Base-by-base conservation (phyloP, 2,329 filamentous ascomycete genomes). In the Aspergillus puulaauensis region DNA sequence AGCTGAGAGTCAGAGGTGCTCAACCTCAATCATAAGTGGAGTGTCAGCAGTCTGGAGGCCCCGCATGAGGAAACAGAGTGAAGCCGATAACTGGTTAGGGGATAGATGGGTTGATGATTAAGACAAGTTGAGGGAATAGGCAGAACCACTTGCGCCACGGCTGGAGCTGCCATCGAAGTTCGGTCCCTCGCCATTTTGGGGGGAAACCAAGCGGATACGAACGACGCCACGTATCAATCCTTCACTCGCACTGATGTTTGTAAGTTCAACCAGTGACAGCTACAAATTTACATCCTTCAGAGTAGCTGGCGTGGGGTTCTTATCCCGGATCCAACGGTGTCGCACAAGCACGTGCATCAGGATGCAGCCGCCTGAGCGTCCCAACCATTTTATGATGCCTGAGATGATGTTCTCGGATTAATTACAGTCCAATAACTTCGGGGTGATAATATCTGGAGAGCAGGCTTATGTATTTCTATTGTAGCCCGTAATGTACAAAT, bases 401-500 rank as follows among this genome's bases (percentile, higher is more conserved):
- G 14, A 37, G 33, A 37, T 15, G 35, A n/a, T 37, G 35, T n/a
- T 6, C 6, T 5, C 6, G 12, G 14, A 37, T n/a, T 14, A 37
- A 37, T 12, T 14, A n/a, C 35, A 37, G 6, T 7, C 15, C 6
- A n/a, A 37, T 37, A 15, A 37, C 12, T 6, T 37, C 35, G 14
- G 6, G 12, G 15, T 15, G 12, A 37, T n/a, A 14, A n/a, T 5
- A 33, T n/a, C 24, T 8, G 17, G 48, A 35, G 23, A 21, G 19
- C 44, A 51, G 37, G 47, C 19, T 14, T 40, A 21, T 48, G 46
- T 45, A 47, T 58, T 58, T 58, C 52, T 58, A 46, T 19, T 33
- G 48, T n/a, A 35, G 33, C 54, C 53, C 56, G 53, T 64, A 62
- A 55, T 61, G 53, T 66, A 65, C 61, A 66, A 37, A 31, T 57